phyloP scores from a whole-genome alignment of 768 basidiomycete species.

The Tulasnella sp. region DNA sequence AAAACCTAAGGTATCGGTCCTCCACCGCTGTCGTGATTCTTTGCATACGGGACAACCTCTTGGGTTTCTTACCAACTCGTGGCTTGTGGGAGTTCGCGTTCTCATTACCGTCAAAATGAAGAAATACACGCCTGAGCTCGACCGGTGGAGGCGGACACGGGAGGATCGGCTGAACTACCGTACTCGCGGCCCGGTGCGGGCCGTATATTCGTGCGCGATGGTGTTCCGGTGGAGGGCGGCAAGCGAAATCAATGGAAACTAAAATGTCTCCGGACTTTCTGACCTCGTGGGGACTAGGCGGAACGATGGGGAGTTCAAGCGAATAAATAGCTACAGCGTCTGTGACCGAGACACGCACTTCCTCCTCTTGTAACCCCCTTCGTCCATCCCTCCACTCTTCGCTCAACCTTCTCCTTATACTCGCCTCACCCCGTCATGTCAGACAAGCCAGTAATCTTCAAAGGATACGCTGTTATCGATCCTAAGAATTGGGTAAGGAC shows the following conservation, averaged over 20 bases:
- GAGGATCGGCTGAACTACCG: not conserved
- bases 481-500: constrained; percentile 6
- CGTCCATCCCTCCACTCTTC: not conserved
- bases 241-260: not conserved
- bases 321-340: not conserved
- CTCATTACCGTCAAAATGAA: not conserved
- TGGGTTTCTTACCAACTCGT: not conserved
- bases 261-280: not conserved
- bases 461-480: constrained; percentile 24
- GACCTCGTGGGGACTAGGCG: not conserved
- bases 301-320: not conserved
- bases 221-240: not conserved
- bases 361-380: not conserved
- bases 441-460: constrained; percentile 17
- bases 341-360: not conserved
- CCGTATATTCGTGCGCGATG: not conserved
- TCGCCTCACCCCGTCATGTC: not conserved
- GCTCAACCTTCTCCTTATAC: not conserved
- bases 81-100: not conserved
- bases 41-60: too few relatives aligned
- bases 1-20: too few relatives aligned
- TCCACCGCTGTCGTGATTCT: too few relatives aligned
- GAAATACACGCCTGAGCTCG: not conserved
- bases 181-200: not conserved
- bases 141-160: not conserved